A percentile compares a stretch with the other conserved stretches of the same genome.
These are phyloP conservation scores for Rhodotorula sp. DNA, from an alignment of 1,284 basidiomycete species.

Conservation along the genomic window DNA sequence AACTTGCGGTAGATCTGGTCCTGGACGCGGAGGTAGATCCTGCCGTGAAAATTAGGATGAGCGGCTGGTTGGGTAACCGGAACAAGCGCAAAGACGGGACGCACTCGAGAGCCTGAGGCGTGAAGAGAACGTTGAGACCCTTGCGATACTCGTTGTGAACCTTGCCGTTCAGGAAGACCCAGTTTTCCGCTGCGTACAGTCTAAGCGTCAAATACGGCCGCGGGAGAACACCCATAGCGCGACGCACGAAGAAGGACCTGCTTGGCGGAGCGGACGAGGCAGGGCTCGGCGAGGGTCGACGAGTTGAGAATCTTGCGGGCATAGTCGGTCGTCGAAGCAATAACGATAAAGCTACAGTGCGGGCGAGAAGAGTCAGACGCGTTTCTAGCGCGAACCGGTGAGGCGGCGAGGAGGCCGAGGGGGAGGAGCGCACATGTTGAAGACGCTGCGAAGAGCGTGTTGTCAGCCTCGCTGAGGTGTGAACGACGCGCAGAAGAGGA, in stretches of 20 bases:
- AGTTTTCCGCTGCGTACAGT: slow-evolving; percentile 68
- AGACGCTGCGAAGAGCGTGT: slow-evolving; percentile 59
- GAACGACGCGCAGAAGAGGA: neutral
- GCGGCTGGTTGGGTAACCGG: slow-evolving; percentile 23
- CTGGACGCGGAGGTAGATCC: slow-evolving; percentile 84
- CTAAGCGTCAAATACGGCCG: neutral
- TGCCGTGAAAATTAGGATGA: slow-evolving; percentile 49
- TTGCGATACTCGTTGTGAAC: slow-evolving; percentile 91
- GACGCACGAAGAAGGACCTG: slow-evolving; percentile 65
- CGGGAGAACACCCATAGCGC: neutral
- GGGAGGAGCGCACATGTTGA: slow-evolving; percentile 78
- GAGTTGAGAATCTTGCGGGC: slow-evolving; percentile 92
- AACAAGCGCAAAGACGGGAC: slow-evolving; percentile 44
- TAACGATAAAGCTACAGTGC: slow-evolving; percentile 83
- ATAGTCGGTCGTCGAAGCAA: slow-evolving; percentile 88
- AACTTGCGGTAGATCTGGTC: slow-evolving; percentile 75
- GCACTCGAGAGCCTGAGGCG: slow-evolving; percentile 85
- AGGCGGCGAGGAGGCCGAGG: neutral
- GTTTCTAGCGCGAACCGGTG: no score
- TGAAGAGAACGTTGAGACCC: slow-evolving; percentile 88
- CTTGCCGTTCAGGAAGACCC: slow-evolving; percentile 97
- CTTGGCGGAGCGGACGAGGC: slow-evolving; percentile 91
- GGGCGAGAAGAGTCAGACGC: neutral
- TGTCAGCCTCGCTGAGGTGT: neutral
- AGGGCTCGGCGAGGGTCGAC: slow-evolving; percentile 84